Evolutionary conservation across 805 yeast genomes (phyloP).

Genomic region (Zygosaccharomyces pseudorouxii): DNA sequence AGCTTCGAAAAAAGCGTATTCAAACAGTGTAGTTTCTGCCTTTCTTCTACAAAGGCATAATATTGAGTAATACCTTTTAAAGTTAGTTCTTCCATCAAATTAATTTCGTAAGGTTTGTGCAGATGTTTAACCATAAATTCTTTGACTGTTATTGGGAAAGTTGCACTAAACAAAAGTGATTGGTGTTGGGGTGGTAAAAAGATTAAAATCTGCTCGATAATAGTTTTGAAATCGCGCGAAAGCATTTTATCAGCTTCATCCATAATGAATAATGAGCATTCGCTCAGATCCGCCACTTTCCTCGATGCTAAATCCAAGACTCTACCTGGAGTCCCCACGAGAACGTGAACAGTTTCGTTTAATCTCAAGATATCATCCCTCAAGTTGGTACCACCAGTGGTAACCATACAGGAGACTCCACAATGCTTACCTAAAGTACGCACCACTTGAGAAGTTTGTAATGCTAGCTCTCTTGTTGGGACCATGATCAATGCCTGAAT

Average conservation of each 20-base stretch:
- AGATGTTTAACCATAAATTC: conserved; percentile 87
- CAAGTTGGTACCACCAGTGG: conserved; percentile 95
- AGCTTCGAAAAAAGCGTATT: conserved; percentile 91
- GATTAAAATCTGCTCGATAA: conserved; percentile 78
- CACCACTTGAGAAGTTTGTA: conserved; percentile 96
- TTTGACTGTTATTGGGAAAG: conserved; percentile 93
- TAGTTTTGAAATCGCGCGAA: conserved; percentile 79
- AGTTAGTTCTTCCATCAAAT: conserved; percentile 95
- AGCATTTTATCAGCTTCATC: conserved; percentile 99
- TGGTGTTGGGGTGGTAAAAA: conserved; percentile 80
- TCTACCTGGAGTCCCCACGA: conserved; percentile 98
- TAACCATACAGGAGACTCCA: conserved; percentile 90
- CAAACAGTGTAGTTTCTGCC: conserved; percentile 91
- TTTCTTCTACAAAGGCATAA: conserved; percentile 97
- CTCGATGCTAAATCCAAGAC: conserved; percentile 90
- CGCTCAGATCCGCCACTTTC: conserved; percentile 78
- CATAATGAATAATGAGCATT: conserved; percentile 87
- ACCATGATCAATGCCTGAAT: conserved; percentile 91
- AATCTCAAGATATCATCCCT: conserved; percentile 92
- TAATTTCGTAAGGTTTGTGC: conserved; percentile 89
- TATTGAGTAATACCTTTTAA: conserved; percentile 94
- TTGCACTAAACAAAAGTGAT: conserved; percentile 86
- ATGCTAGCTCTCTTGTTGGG: conserved; percentile 96
- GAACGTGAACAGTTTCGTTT: conserved; percentile 85
- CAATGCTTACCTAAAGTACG: conserved; percentile 92